Conservation (phyloP, 2,329 filamentous ascomycete species). For the Davidsoniella eucalypti region DNA sequence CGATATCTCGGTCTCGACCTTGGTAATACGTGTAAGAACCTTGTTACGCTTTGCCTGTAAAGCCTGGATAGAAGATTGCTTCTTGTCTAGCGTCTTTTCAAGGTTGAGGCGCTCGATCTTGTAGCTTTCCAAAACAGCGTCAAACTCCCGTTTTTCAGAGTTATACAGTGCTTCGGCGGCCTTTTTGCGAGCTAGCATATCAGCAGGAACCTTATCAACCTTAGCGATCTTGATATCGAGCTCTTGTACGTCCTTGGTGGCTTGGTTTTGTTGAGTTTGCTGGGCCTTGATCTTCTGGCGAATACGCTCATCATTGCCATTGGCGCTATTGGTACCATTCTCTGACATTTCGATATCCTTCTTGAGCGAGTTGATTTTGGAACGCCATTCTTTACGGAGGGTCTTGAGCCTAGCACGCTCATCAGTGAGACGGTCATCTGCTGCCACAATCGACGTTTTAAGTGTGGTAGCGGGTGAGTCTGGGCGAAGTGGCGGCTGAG, state of each 20-base stretch:
- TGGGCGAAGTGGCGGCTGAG: constrained; percentile 47
- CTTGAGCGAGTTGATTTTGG: constrained; percentile 46
- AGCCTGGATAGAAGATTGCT: constrained; percentile 46
- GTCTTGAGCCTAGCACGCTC: constrained; percentile 53
- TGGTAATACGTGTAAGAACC: constrained; percentile 51
- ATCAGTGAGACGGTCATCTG: constrained; percentile 53
- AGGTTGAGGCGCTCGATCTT: constrained; percentile 43
- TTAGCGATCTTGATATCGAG: constrained; percentile 29
- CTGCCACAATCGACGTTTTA: constrained; percentile 56
- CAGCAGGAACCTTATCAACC: constrained; percentile 45
- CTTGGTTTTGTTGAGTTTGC: constrained; percentile 53
- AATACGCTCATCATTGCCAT: constrained; percentile 60
- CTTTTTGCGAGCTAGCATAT: constrained; percentile 41
- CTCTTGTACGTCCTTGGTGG: constrained; percentile 37
- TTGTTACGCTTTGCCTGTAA: constrained; percentile 56
- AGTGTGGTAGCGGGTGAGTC: constrained; percentile 64
- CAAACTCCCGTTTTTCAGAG: constrained; percentile 41
- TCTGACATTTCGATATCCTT: constrained; percentile 59
- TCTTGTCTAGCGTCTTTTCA: constrained; percentile 44
- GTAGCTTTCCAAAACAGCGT: constrained; percentile 36
- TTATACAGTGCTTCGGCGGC: constrained; percentile 35
- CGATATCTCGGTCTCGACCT: constrained; percentile 56
- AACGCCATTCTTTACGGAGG: constrained; percentile 58
- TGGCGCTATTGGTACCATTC: constrained; percentile 48
- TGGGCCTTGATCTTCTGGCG: constrained; percentile 61